Conservation (phyloP, 106 monocot genomes). For the Vanilla planifolia region DNA sequence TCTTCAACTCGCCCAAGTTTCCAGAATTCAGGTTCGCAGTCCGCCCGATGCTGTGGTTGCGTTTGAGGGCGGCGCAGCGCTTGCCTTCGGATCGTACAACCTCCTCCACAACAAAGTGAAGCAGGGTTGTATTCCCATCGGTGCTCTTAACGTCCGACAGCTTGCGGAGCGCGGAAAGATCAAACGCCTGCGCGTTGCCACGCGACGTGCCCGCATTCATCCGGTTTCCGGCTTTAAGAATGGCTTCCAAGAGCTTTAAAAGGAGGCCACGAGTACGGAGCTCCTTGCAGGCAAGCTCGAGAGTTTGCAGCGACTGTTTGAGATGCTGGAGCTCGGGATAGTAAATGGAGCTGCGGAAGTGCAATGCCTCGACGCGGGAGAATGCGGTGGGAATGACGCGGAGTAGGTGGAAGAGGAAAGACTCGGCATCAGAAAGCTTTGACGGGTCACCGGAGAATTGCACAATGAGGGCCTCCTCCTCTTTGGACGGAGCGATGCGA, state of each 20-base stretch:
- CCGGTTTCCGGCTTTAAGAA: conserved; percentile 79
- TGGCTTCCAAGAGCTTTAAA: conserved; percentile 74
- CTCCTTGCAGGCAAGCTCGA: conserved; percentile 74
- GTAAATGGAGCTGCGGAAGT: conserved; percentile 51
- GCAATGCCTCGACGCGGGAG: conserved; percentile 56
- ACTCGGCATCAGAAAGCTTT: conserved; percentile 64
- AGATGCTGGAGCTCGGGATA: conserved; percentile 38
- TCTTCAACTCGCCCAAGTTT: not conserved
- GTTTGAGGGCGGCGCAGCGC: conserved; percentile 41
- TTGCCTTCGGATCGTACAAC: conserved; percentile 84
- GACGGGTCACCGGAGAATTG: conserved; percentile 47
- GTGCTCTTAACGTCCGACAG: conserved; percentile 89
- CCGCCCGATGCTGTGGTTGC: conserved; percentile 37
- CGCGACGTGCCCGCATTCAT: conserved; percentile 88
- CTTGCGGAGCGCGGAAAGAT: conserved; percentile 66
- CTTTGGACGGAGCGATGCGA: conserved; percentile 39
- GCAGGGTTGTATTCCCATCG: conserved; percentile 75
- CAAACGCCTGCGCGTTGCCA: conserved; percentile 85
- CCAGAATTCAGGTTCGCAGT: conserved; percentile 15
- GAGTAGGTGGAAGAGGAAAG: conserved; percentile 70
- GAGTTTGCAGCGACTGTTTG: conserved; percentile 31
- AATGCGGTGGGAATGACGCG: conserved; percentile 42
- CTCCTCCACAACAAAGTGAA: conserved; percentile 80
- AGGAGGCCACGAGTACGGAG: conserved; percentile 49
- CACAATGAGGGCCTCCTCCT: conserved; percentile 41